Conservation (phyloP, 768 basidiomycete genomes). For the Pleurotus salmoneostramineus region DNA sequence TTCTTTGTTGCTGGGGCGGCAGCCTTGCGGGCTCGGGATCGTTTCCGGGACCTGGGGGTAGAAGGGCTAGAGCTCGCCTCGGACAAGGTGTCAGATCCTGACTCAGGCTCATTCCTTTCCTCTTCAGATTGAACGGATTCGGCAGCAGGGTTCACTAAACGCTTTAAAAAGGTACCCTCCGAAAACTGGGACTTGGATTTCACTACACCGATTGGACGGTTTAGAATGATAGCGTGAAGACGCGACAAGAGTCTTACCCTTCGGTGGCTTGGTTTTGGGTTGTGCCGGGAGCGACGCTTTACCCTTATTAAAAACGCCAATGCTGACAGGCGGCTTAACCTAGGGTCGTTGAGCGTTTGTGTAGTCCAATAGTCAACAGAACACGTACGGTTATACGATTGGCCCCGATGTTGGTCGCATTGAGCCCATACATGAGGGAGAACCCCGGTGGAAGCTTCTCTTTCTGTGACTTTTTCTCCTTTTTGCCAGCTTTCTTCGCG, state of each 20-base stretch:
- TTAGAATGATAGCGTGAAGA: neutral
- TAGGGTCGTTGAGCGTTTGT: constrained; percentile 15
- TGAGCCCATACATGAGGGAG: constrained; percentile 67
- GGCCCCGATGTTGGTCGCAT: constrained; percentile 57
- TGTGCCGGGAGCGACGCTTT: constrained; percentile 49
- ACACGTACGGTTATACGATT: constrained; percentile 55
- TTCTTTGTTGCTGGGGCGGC: too few species aligned
- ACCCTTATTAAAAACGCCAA: constrained; percentile 65
- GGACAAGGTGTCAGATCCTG: constrained; percentile 7
- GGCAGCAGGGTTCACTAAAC: constrained; percentile 10
- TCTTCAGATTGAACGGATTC: neutral
- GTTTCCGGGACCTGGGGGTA: constrained; percentile 1
- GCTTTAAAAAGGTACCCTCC: constrained; percentile 42
- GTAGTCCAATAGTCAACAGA: neutral
- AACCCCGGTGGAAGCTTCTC: constrained; percentile 43
- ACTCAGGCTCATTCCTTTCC: constrained; percentile 3
- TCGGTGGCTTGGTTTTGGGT: constrained; percentile 17
- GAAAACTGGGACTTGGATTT: constrained; percentile 31
- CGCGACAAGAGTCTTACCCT: constrained; percentile 17
- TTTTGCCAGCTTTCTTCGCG: constrained; percentile 13
- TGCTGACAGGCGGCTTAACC: constrained; percentile 37
- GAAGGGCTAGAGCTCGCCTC: constrained; percentile 12
- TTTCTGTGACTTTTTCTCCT: constrained; percentile 21
- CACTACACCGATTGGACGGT: neutral
- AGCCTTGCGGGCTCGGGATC: neutral